A percentile compares a stretch with the other conserved stretches of the same genome.
These are phyloP conservation scores for Trametes sanguinea DNA, from an alignment of 768 basidiomycete species.

Conservation along the genomic window DNA sequence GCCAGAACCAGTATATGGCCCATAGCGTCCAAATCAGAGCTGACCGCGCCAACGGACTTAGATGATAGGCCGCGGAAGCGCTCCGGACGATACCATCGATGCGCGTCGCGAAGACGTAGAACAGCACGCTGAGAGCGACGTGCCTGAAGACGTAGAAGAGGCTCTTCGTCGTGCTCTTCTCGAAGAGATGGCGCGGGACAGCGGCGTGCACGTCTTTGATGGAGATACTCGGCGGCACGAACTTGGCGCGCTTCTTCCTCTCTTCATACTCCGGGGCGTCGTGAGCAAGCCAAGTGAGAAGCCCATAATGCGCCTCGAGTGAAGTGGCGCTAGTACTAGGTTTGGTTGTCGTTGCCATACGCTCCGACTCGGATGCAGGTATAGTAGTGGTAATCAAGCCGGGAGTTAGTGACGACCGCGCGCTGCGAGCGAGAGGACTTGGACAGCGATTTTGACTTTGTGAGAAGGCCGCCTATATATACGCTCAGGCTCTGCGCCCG, in stretches of 20 bases:
- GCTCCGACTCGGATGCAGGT: too few relatives aligned
- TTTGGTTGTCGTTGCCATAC: too few relatives aligned
- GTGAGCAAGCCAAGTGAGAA: slow-evolving; percentile 13
- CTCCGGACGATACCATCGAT: slow-evolving; percentile 31
- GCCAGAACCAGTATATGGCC: slow-evolving; percentile 31
- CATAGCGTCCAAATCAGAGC: slow-evolving; percentile 13
- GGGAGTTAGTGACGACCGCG: too few relatives aligned
- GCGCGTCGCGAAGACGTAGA: slow-evolving; percentile 43
- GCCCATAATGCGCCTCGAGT: neutral
- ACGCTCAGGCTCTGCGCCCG: too few relatives aligned
- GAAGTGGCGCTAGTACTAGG: too few relatives aligned
- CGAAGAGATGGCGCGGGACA: slow-evolving; percentile 50
- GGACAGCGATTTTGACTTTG: too few relatives aligned
- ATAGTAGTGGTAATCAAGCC: too few relatives aligned
- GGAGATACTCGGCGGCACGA: slow-evolving; percentile 42
- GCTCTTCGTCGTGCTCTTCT: slow-evolving; percentile 46
- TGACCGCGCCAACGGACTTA: neutral
- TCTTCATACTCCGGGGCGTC: slow-evolving; percentile 54
- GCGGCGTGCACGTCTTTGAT: slow-evolving; percentile 49
- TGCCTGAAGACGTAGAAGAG: slow-evolving; percentile 47
- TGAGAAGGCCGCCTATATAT: too few relatives aligned
- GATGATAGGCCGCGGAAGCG: neutral
- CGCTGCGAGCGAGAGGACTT: too few relatives aligned
- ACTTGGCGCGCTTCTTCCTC: slow-evolving; percentile 40
- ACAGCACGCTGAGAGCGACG: slow-evolving; percentile 38